These are phyloP conservation scores for Leptographium procerum DNA, from an alignment of 2,329 filamentous ascomycete species.

Conservation along the genomic window DNA sequence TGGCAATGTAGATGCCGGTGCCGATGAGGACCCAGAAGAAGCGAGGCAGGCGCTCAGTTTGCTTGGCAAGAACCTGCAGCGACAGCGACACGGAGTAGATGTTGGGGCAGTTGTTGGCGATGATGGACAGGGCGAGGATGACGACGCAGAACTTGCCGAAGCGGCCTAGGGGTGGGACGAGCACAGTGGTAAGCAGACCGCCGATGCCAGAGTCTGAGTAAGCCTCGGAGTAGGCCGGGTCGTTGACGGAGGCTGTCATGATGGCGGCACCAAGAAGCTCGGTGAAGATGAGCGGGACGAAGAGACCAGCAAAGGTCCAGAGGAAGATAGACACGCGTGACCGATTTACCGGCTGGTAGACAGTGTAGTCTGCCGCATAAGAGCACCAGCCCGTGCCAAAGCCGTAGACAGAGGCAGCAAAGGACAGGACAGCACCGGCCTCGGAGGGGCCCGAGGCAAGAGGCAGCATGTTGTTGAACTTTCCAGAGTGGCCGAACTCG, in stretches of 20 bases:
- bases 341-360: conserved; percentile 38
- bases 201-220: conserved; percentile 27
- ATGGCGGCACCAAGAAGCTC: conserved; percentile 63
- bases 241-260: conserved; percentile 48
- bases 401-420: conserved; percentile 54
- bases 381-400: conserved; percentile 60
- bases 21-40: conserved; percentile 46
- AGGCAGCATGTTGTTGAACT: conserved; percentile 29
- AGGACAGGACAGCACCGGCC: conserved; percentile 44
- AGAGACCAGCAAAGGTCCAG: conserved; percentile 57
- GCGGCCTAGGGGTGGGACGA: conserved; percentile 28
- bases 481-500: conserved; percentile 31
- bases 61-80: conserved; percentile 43
- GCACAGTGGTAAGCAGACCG: conserved; percentile 34
- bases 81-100: conserved; percentile 27
- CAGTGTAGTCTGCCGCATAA: conserved; percentile 43
- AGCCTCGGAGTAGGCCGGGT: conserved; percentile 40
- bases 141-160: conserved; percentile 38
- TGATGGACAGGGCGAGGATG: conserved; percentile 31
- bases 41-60: conserved; percentile 38
- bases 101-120: conserved; percentile 32
- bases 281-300: conserved; percentile 61
- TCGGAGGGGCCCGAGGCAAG: conserved; percentile 47
- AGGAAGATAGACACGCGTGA: conserved; percentile 50
- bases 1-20: conserved; percentile 47